These are phyloP conservation scores for Arachnomyces sp. DNA, from an alignment of 2,329 filamentous ascomycete species.

Conservation along the genomic window DNA sequence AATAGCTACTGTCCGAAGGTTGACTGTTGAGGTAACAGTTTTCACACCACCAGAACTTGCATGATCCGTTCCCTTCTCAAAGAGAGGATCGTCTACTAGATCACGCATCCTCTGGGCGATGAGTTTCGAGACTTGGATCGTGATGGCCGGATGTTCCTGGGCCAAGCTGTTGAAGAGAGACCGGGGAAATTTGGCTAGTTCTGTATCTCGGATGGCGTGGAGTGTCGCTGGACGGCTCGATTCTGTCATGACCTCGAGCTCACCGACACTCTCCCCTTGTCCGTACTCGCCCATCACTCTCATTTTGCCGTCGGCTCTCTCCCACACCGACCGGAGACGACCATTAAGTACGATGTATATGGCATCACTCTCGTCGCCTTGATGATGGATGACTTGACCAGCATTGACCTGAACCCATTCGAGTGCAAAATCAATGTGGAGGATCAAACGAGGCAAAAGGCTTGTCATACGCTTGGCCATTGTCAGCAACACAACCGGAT, in stretches of 20 bases:
- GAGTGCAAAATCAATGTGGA: slow-evolving; percentile 95
- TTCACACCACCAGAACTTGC: slow-evolving; percentile 45
- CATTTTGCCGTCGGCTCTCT: slow-evolving; percentile 72
- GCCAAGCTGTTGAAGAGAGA: slow-evolving; percentile 96
- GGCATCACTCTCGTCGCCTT: slow-evolving; percentile 91
- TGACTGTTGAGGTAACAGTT: slow-evolving; percentile 71
- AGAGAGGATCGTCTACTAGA: slow-evolving; percentile 72
- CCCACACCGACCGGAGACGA: slow-evolving; percentile 74
- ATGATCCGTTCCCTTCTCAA: slow-evolving; percentile 57
- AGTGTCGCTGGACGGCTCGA: slow-evolving; percentile 82
- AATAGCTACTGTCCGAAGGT: slow-evolving; percentile 85
- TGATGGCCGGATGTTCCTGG: slow-evolving; percentile 94
- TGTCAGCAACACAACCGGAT: slow-evolving; percentile 85
- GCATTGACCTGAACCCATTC: slow-evolving; percentile 98
- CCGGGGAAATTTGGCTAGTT: slow-evolving; percentile 90
- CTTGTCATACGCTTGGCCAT: slow-evolving; percentile 93
- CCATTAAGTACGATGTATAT: slow-evolving; percentile 98
- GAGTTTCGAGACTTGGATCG: slow-evolving; percentile 98
- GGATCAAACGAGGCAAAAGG: slow-evolving; percentile 76
- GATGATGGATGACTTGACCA: slow-evolving; percentile 88
- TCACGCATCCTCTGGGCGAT: slow-evolving; percentile 92
- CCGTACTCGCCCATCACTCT: slow-evolving; percentile 86
- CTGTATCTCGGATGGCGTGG: slow-evolving; percentile 93
- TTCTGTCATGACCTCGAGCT: slow-evolving; percentile 94
- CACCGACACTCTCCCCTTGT: slow-evolving; percentile 94